Conservation (phyloP, 2,329 filamentous ascomycete species). For the Drechslerella dactyloides region DNA sequence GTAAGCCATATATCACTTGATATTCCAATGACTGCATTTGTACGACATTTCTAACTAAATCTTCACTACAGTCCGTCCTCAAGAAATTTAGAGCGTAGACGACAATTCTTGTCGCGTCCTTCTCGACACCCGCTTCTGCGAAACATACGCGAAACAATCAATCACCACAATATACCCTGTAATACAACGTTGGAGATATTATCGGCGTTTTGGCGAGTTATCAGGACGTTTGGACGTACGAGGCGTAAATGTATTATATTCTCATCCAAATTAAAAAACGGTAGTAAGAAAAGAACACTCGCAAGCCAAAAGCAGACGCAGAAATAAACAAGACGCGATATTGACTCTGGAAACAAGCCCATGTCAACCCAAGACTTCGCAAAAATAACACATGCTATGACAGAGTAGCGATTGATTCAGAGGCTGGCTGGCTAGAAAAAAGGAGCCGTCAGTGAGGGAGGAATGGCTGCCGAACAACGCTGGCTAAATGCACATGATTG, state of each 20-base stretch:
- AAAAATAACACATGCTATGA: constrained; percentile 18
- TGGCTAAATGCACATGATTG: constrained; percentile 47
- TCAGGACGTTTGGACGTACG: neutral
- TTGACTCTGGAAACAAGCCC: neutral
- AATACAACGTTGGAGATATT: neutral
- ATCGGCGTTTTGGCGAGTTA: neutral
- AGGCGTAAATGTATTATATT: constrained; percentile 46
- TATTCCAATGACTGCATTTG: neutral
- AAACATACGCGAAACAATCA: neutral
- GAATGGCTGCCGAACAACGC: constrained; percentile 40
- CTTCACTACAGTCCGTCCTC: constrained; percentile 26
- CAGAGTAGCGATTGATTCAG: constrained; percentile 6
- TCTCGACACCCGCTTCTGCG: neutral
- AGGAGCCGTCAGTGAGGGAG: constrained; percentile 14
- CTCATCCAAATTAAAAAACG: constrained; percentile 27
- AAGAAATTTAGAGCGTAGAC: constrained; percentile 49
- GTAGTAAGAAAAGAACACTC: constrained; percentile 1
- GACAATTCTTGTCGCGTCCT: neutral
- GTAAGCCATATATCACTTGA: constrained; percentile 7
- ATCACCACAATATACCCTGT: neutral
- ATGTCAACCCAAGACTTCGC: constrained; percentile 23
- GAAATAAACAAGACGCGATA: constrained; percentile 13
- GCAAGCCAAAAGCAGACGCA: constrained; percentile 2
- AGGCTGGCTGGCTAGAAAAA: constrained; percentile 11
- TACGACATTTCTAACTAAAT: constrained; percentile 1